phyloP scores from a whole-genome alignment of 495 filamentous ascomycete species.

The Bombardia bombarda region DNA sequence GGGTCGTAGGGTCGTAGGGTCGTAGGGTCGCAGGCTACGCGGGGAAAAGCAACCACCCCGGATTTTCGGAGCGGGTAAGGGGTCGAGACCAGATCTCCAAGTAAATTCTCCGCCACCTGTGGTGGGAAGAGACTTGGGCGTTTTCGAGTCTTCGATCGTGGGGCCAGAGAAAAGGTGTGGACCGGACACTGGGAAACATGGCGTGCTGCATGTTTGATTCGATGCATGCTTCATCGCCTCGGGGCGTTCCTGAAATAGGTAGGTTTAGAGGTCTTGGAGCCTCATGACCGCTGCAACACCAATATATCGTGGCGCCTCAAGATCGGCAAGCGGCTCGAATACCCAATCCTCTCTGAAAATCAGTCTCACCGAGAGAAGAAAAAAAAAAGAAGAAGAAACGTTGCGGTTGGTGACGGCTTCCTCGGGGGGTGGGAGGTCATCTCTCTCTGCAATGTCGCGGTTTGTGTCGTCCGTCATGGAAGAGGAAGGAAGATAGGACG shows the following conservation, averaged over 20 bases:
- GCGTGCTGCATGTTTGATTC: not conserved
- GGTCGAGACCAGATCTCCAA: not conserved
- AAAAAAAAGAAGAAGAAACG: not conserved
- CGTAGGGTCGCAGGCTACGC: not conserved
- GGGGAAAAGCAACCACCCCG: not conserved
- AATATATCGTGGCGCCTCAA: not conserved
- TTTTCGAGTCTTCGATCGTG: not conserved
- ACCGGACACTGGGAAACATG: not conserved
- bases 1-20: not conserved
- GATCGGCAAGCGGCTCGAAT: not conserved
- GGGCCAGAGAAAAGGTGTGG: not conserved
- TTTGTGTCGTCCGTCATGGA: conserved; percentile 1
- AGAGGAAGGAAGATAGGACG: conserved; percentile 1
- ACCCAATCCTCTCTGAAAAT: not conserved
- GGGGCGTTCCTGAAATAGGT: conserved; percentile 1
- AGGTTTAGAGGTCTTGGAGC: not conserved
- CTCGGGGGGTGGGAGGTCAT: not conserved
- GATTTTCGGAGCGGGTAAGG: not conserved
- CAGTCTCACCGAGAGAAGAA: not conserved
- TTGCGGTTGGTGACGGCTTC: conserved; percentile 2
- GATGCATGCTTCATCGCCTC: not conserved
- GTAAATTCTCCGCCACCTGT: not conserved
- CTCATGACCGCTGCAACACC: not conserved
- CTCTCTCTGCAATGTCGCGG: not conserved
- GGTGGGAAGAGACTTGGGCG: not conserved